Percentiles rank a stretch among this genome's conserved stretches.
phyloP scores from a whole-genome alignment of 2,329 filamentous ascomycete genomes.

The Clarireedia hainanense region DNA sequence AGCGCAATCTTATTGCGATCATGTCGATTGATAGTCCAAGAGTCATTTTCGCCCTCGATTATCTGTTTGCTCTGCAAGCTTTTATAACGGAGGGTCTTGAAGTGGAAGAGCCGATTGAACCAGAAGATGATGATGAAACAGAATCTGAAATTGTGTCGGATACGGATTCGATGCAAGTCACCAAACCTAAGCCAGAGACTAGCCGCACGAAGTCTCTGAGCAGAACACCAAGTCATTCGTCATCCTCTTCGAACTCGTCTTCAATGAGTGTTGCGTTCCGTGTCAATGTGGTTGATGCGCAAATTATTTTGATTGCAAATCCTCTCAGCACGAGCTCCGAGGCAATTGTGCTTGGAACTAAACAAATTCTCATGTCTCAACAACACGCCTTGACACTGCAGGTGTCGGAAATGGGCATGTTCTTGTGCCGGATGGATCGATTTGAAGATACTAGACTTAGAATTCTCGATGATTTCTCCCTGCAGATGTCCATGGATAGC shows the following conservation, averaged over 20 bases:
- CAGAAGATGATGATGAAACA: slow-evolving; percentile 42
- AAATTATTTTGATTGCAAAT: slow-evolving; percentile 94
- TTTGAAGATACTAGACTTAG: slow-evolving; percentile 86
- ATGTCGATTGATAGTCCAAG: slow-evolving; percentile 91
- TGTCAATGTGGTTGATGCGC: slow-evolving; percentile 90
- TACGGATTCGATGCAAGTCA: slow-evolving; percentile 40
- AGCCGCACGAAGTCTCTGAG: slow-evolving; percentile 19
- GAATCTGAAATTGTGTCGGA: slow-evolving; percentile 54
- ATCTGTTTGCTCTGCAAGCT: slow-evolving; percentile 80
- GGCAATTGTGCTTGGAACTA: slow-evolving; percentile 89
- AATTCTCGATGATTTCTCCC: slow-evolving; percentile 93
- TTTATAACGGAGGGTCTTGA: slow-evolving; percentile 71
- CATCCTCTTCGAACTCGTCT: slow-evolving; percentile 28
- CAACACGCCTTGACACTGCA: slow-evolving; percentile 93
- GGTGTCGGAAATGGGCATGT: slow-evolving; percentile 94
- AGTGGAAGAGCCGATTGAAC: slow-evolving; percentile 49
- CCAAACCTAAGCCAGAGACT: slow-evolving; percentile 4
- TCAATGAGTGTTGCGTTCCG: slow-evolving; percentile 77
- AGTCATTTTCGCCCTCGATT: slow-evolving; percentile 92
- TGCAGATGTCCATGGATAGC: slow-evolving; percentile 79
- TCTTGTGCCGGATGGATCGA: slow-evolving; percentile 94
- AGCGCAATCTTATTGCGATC: slow-evolving; percentile 79
- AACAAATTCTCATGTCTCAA: slow-evolving; percentile 85
- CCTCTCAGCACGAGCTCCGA: slow-evolving; percentile 85
- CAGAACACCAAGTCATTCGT: slow-evolving; percentile 18